Evolutionary conservation across 148 eudicot species (phyloP).

Genomic region (Spergularia bocconei): DNA sequence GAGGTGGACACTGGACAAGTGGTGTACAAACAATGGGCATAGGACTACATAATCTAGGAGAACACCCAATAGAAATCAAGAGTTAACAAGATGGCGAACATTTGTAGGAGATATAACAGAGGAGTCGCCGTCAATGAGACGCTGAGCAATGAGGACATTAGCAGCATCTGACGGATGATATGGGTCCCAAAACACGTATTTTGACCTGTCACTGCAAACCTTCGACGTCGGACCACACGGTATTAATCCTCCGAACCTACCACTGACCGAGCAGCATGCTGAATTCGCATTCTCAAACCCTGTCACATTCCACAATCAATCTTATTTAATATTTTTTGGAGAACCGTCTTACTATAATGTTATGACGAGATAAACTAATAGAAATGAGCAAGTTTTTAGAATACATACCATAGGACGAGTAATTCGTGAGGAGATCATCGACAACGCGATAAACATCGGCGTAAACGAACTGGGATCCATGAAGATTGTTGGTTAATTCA

Average conservation of each 20-base stretch:
- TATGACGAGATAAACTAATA: too few species aligned
- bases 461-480: slow-evolving; percentile 55
- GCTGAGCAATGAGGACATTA: slow-evolving; percentile 55
- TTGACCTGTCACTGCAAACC: slow-evolving; percentile 61
- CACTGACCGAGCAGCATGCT: slow-evolving; percentile 60
- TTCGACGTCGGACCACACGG: slow-evolving; percentile 69
- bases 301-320: slow-evolving; percentile 23
- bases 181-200: slow-evolving; percentile 88
- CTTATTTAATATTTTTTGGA: too few species aligned
- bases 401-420: slow-evolving; percentile 56
- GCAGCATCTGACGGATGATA: slow-evolving; percentile 86
- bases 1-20: too few species aligned
- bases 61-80: slow-evolving; percentile 12
- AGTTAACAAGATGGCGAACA: slow-evolving; percentile 39
- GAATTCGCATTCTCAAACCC: slow-evolving; percentile 65
- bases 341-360: too few species aligned
- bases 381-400: too few species aligned
- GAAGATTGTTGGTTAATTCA: slow-evolving; percentile 40
- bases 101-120: slow-evolving; percentile 53
- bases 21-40: too few species aligned
- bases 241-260: slow-evolving; percentile 66
- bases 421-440: slow-evolving; percentile 43
- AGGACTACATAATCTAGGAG: too few species aligned
- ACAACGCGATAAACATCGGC: slow-evolving; percentile 65
- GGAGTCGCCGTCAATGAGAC: slow-evolving; percentile 55